These are phyloP conservation scores for Ogataea paraovalis DNA, from an alignment of 805 yeast genomes.

Conservation along the genomic window DNA sequence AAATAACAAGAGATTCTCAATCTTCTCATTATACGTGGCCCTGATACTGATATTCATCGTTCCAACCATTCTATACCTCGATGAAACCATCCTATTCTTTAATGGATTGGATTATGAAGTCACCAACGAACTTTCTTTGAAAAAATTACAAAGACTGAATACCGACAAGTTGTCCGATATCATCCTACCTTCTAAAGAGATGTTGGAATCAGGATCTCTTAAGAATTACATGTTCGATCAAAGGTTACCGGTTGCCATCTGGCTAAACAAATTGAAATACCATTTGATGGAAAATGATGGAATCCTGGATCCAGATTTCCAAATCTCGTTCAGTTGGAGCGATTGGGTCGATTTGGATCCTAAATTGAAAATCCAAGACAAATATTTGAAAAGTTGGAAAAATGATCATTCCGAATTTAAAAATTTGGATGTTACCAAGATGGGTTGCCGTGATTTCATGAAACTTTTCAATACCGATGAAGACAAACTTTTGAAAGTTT, in stretches of 20 bases:
- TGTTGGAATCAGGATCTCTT: not conserved
- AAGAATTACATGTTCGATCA: slow-evolving; percentile 25
- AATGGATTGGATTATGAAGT: slow-evolving; percentile 9
- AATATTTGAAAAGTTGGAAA: slow-evolving; percentile 8
- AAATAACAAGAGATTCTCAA: slow-evolving; percentile 9
- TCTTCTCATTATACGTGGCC: slow-evolving; percentile 13
- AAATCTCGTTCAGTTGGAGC: slow-evolving; percentile 33
- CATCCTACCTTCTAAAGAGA: slow-evolving; percentile 53
- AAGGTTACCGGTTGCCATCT: slow-evolving; percentile 30
- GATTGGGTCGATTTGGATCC: slow-evolving; percentile 27
- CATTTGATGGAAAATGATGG: slow-evolving; percentile 17
- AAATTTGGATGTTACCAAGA: slow-evolving; percentile 4
- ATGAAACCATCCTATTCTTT: slow-evolving; percentile 9
- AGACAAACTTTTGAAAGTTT: slow-evolving; percentile 3
- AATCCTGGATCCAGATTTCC: slow-evolving; percentile 19
- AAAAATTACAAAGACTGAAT: slow-evolving; percentile 10
- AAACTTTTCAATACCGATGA: slow-evolving; percentile 11
- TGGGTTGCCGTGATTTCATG: slow-evolving; percentile 19
- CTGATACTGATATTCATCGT: slow-evolving; percentile 13
- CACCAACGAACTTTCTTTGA: slow-evolving; percentile 11
- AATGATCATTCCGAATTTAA: slow-evolving; percentile 4
- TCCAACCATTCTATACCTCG: slow-evolving; percentile 18
- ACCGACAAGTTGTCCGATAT: slow-evolving; percentile 40
- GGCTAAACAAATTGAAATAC: slow-evolving; percentile 17
- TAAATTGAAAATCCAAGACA: slow-evolving; percentile 14